phyloP scores from a whole-genome alignment of 768 basidiomycete genomes.

The Sutorius australiensis region DNA sequence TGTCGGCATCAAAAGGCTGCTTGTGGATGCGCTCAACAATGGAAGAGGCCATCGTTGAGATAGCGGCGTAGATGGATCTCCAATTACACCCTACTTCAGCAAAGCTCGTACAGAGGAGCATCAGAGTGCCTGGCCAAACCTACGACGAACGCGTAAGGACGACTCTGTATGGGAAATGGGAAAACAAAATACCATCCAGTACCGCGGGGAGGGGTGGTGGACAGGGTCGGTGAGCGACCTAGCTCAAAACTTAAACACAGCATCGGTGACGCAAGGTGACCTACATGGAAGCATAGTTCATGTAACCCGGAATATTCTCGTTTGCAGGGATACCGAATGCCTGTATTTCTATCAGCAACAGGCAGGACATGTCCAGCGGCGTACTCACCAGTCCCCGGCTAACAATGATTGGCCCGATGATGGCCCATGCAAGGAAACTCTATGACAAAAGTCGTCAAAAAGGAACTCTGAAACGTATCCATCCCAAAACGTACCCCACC shows the following conservation, averaged over 20 bases:
- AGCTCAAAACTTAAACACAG: neutral
- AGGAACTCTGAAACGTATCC: neutral
- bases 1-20: neutral
- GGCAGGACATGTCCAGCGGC: neutral
- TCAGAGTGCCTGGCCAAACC: constrained; percentile 33
- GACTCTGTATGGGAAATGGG: neutral
- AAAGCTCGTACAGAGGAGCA: constrained; percentile 51
- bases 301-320: constrained; percentile 15
- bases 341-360: constrained; percentile 4
- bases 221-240: constrained; percentile 44
- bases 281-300: constrained; percentile 23
- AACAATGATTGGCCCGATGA: constrained; percentile 54
- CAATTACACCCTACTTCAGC: constrained; percentile 25
- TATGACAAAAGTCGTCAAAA: neutral
- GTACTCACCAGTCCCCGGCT: constrained; percentile 37
- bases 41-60: neutral
- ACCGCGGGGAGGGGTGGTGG: constrained; percentile 48
- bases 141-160: neutral
- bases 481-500: constrained; percentile 33
- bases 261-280: neutral
- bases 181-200: constrained; percentile 42
- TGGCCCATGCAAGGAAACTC: constrained; percentile 61
- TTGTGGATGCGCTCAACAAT: constrained; percentile 6
- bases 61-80: constrained; percentile 16
- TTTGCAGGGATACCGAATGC: constrained; percentile 16